Evolutionary conservation across 306 rosid species (phyloP).

Genomic region (Medicago arabica): DNA sequence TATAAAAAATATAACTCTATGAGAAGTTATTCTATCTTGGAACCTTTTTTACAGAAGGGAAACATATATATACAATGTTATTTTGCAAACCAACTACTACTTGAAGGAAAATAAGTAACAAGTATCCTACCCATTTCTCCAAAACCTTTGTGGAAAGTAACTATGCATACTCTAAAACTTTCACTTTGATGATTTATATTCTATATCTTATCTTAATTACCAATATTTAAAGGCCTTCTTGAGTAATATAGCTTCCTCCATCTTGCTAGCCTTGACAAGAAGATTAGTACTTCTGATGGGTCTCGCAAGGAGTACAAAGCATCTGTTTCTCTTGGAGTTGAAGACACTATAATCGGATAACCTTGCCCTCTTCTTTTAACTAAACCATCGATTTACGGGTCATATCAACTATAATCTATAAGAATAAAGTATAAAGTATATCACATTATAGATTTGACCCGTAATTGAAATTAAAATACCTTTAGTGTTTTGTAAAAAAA

Average conservation of each 20-base stretch:
- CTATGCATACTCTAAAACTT: conserved; percentile 35
- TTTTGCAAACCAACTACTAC: background rate
- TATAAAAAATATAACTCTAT: background rate
- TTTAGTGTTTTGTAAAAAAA: too few species aligned
- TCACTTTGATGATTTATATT: conserved; percentile 28
- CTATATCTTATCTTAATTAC: conserved; percentile 1
- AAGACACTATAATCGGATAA: conserved; percentile 80
- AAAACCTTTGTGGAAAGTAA: conserved; percentile 42
- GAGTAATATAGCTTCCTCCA: conserved; percentile 49
- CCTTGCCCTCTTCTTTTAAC: conserved; percentile 74
- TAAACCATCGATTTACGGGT: too few species aligned
- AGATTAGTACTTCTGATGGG: conserved; percentile 72
- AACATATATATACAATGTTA: background rate
- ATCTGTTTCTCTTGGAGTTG: conserved; percentile 73
- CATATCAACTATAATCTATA: too few species aligned
- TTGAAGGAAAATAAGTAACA: conserved; percentile 30
- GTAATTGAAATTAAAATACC: too few species aligned
- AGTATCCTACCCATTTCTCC: conserved; percentile 42
- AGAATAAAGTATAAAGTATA: too few species aligned
- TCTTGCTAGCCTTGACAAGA: conserved; percentile 67
- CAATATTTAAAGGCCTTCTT: too few species aligned
- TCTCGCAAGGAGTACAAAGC: conserved; percentile 77
- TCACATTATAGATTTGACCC: too few species aligned
- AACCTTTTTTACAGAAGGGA: conserved; percentile 26
- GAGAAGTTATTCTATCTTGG: conserved; percentile 1